These are phyloP conservation scores for Pinus taeda DNA, from an alignment of 75 land plant species.

Conservation along the genomic window DNA sequence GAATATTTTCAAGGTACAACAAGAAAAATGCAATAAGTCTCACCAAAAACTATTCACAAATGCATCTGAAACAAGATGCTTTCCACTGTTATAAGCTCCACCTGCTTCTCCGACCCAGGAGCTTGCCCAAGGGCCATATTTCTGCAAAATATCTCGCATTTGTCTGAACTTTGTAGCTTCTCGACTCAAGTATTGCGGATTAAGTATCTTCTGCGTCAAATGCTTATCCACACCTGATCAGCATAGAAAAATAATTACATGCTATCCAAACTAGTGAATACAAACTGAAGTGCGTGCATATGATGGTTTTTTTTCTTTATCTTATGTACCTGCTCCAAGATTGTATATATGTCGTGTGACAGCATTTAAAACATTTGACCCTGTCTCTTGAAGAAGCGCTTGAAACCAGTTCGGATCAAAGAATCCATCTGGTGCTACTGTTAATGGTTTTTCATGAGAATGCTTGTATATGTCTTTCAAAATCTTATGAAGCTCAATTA, in stretches of 20 bases:
- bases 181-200: slow-evolving; percentile 44
- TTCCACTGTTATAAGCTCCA: slow-evolving; percentile 94
- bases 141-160: slow-evolving; percentile 20
- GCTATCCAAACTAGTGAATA: neutral
- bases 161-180: slow-evolving; percentile 36
- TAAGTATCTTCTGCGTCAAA: slow-evolving; percentile 58
- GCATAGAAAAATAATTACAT: slow-evolving; percentile 2
- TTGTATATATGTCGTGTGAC: slow-evolving; percentile 89
- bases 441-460: slow-evolving; percentile 35
- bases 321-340: slow-evolving; percentile 73
- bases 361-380: slow-evolving; percentile 52
- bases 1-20: neutral
- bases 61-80: slow-evolving; percentile 57
- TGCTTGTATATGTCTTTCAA: slow-evolving; percentile 51
- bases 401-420: slow-evolving; percentile 52
- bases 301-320: neutral
- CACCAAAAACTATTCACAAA: slow-evolving; percentile 89
- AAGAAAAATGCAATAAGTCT: neutral
- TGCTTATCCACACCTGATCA: slow-evolving; percentile 55
- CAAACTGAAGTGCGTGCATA: neutral
- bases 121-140: slow-evolving; percentile 47
- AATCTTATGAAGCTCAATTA: slow-evolving; percentile 24
- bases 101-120: slow-evolving; percentile 97
- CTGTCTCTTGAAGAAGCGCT: slow-evolving; percentile 65
- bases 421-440: slow-evolving; percentile 94